A percentile compares a stretch with the other conserved stretches of the same genome.
Conservation (phyloP, 768 basidiomycete genomes). For the Suillus lakei region DNA sequence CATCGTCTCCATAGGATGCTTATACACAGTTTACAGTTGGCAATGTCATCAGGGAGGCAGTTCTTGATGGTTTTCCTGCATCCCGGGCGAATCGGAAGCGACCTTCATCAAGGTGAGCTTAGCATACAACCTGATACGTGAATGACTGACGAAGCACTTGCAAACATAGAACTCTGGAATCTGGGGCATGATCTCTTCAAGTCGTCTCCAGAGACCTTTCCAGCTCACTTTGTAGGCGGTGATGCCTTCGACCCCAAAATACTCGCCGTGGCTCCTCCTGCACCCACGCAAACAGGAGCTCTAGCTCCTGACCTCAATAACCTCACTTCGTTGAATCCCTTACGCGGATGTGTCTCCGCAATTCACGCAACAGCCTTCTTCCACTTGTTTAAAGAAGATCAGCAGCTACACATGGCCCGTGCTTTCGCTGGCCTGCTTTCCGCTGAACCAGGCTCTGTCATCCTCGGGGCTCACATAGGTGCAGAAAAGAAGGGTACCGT, state of each 20-base stretch:
- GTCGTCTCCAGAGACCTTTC: slow-evolving; percentile 53
- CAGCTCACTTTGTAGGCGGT: slow-evolving; percentile 55
- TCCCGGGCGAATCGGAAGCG: slow-evolving; percentile 37
- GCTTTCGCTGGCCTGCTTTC: slow-evolving; percentile 48
- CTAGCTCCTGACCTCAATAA: slow-evolving; percentile 29
- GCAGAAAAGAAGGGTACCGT: background rate
- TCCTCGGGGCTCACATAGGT: slow-evolving; percentile 48
- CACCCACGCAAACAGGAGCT: slow-evolving; percentile 22
- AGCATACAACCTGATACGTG: too few species aligned
- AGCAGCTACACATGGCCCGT: slow-evolving; percentile 47
- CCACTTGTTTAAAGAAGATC: slow-evolving; percentile 47
- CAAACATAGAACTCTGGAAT: slow-evolving; percentile 58
- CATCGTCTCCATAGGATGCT: background rate
- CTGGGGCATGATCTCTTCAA: slow-evolving; percentile 63
- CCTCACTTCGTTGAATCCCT: slow-evolving; percentile 45
- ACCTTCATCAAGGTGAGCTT: slow-evolving; percentile 37
- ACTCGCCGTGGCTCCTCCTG: slow-evolving; percentile 38
- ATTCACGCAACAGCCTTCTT: slow-evolving; percentile 55
- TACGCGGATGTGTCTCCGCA: slow-evolving; percentile 49
- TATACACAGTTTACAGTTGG: slow-evolving; percentile 32
- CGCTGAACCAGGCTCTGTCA: slow-evolving; percentile 47
- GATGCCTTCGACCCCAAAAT: slow-evolving; percentile 52
- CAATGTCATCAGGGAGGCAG: slow-evolving; percentile 39
- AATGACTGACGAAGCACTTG: background rate
- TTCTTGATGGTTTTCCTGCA: slow-evolving; percentile 42